Evolutionary conservation across 345 rosid genomes (phyloP).

Genomic region (Arabidopsis suecica): DNA sequence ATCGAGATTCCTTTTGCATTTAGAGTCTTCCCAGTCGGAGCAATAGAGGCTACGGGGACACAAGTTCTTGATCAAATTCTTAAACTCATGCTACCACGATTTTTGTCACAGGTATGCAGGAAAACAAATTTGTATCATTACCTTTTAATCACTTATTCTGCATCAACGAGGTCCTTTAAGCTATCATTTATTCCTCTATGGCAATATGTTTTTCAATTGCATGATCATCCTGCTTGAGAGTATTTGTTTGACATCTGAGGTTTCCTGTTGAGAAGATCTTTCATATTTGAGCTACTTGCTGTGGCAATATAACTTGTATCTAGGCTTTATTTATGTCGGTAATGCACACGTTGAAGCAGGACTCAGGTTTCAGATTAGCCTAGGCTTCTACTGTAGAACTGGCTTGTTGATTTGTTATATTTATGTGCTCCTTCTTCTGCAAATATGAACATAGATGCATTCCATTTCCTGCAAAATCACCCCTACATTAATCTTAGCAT

Average conservation of each 20-base stretch:
- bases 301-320: not conserved
- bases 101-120: constrained; percentile 81
- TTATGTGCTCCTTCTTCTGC: not conserved
- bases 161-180: not conserved
- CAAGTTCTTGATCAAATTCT: constrained; percentile 84
- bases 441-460: not conserved
- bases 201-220: not conserved
- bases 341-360: not conserved
- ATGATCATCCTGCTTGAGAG: constrained; percentile 4
- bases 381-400: not conserved
- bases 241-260: not conserved
- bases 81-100: constrained; percentile 86
- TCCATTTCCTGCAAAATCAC: not conserved
- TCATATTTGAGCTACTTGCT: not conserved
- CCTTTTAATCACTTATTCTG: not conserved
- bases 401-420: constrained; percentile 1
- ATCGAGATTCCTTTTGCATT: constrained; percentile 86
- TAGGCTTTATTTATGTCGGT: not conserved
- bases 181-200: not conserved
- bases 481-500: not conserved
- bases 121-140: not conserved
- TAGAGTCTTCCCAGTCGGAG: constrained; percentile 69
- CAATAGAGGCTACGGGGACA: constrained; percentile 79
- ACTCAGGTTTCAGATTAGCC: not conserved
- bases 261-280: not conserved